phyloP scores from a whole-genome alignment of 208 protist genomes.

The Herpetomonas samuelpessoai region DNA sequence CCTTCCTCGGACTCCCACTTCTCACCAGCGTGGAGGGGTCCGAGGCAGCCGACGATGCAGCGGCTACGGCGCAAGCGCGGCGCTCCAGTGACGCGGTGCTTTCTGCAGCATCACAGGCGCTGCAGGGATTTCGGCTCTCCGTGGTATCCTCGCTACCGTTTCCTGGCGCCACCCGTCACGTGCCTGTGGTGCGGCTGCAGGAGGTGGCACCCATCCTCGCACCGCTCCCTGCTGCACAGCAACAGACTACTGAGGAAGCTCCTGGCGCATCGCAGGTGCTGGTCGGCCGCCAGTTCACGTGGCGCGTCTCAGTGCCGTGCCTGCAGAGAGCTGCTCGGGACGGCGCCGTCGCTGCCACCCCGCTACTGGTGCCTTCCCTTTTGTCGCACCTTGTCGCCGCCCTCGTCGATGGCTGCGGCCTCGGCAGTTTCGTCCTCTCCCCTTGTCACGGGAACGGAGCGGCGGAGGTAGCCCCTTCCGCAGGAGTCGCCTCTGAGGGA shows the following conservation, averaged over 20 bases:
- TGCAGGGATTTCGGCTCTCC: slow-evolving; percentile 25
- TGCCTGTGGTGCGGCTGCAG: slow-evolving; percentile 23
- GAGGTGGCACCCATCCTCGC: slow-evolving; percentile 15
- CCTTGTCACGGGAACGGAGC: too few species aligned
- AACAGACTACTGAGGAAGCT: too few species aligned
- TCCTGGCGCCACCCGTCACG: slow-evolving; percentile 17
- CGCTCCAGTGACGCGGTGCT: background rate
- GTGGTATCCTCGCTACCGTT: slow-evolving; percentile 49
- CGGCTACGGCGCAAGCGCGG: slow-evolving; percentile 2
- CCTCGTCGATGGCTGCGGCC: background rate
- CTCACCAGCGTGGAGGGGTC: background rate
- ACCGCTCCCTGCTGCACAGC: background rate
- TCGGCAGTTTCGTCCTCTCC: background rate
- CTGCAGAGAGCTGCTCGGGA: background rate
- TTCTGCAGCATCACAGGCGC: background rate
- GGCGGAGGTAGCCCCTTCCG: background rate
- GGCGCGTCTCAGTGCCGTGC: background rate
- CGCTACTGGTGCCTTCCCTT: slow-evolving; percentile 1
- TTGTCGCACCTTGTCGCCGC: background rate
- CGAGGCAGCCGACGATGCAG: background rate
- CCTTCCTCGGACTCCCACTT: slow-evolving; percentile 45
- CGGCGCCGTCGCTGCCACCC: background rate
- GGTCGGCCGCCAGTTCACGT: background rate
- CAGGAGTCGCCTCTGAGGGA: background rate
- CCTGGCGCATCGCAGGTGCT: too few species aligned